phyloP scores from a whole-genome alignment of 2,329 filamentous ascomycete species.

The Colletotrichum melonis region DNA sequence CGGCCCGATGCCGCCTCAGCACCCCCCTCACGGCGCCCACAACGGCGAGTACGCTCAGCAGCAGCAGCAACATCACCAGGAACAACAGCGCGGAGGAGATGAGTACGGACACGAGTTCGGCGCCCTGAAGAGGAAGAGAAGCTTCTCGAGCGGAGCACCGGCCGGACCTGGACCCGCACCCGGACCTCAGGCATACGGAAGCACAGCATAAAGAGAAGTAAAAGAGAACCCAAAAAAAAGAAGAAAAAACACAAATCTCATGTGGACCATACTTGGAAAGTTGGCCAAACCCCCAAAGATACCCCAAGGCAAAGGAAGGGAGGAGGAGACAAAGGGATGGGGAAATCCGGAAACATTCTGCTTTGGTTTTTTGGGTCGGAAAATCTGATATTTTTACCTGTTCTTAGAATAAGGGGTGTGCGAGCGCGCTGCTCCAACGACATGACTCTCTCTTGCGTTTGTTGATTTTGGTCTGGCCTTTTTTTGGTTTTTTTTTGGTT shows the following conservation, averaged over 20 bases:
- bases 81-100: conserved; percentile 39
- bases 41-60: conserved; percentile 22
- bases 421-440: conserved; percentile 35
- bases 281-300: conserved; percentile 3
- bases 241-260: neutral
- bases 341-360: neutral
- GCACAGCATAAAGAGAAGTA: conserved; percentile 29
- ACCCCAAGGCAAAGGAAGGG: conserved; percentile 1
- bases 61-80: conserved; percentile 35
- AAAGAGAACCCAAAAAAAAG: neutral
- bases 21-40: conserved; percentile 32
- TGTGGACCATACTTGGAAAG: neutral
- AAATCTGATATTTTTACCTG: conserved; percentile 8
- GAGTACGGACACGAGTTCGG: conserved; percentile 42
- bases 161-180: conserved; percentile 27
- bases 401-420: conserved; percentile 11
- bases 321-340: neutral
- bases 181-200: conserved; percentile 38
- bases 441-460: conserved; percentile 5
- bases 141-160: conserved; percentile 43
- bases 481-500: neutral
- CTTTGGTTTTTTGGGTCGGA: neutral
- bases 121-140: conserved; percentile 51
- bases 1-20: conserved; percentile 37
- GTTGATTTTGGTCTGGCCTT: neutral